A percentile compares a stretch with the other conserved stretches of the same genome.
Conservation (phyloP, 1,284 basidiomycete species). For the Sporisorium scitamineum region DNA sequence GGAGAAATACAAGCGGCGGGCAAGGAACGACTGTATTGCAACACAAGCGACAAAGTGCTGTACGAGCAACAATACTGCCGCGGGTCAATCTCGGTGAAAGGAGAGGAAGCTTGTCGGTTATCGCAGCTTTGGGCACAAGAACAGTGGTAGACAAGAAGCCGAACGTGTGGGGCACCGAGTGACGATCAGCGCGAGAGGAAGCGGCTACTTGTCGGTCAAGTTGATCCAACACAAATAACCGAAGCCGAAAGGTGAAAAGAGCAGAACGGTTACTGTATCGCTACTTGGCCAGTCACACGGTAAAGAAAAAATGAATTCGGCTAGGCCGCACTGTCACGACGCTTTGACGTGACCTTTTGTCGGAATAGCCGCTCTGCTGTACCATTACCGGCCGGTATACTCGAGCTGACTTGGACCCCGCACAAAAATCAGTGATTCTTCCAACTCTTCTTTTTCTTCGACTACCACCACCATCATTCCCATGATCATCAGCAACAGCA, state of each 20-base stretch:
- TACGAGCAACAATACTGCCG: neutral
- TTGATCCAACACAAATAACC: neutral
- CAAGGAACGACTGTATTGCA: too few relatives aligned
- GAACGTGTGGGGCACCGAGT: neutral
- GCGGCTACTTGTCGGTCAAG: neutral
- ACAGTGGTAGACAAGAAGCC: neutral
- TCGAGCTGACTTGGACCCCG: too few relatives aligned
- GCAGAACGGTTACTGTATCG: too few relatives aligned
- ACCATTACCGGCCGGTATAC: slow-evolving; percentile 1
- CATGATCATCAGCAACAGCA: neutral
- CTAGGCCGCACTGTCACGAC: too few relatives aligned
- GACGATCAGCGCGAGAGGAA: too few relatives aligned
- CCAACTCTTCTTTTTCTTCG: neutral
- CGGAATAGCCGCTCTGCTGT: neutral
- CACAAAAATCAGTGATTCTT: neutral
- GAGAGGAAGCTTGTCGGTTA: too few relatives aligned
- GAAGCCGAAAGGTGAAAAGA: neutral
- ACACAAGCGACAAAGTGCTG: neutral
- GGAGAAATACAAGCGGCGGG: slow-evolving; percentile 1
- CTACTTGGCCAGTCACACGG: too few relatives aligned
- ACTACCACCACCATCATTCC: neutral
- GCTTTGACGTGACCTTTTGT: too few relatives aligned
- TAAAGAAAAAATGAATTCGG: too few relatives aligned
- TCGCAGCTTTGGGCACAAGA: neutral
- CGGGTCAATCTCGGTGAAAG: slow-evolving; percentile 2